phyloP scores from a whole-genome alignment of 2,329 filamentous ascomycete species.

The Alternaria incomplexa region DNA sequence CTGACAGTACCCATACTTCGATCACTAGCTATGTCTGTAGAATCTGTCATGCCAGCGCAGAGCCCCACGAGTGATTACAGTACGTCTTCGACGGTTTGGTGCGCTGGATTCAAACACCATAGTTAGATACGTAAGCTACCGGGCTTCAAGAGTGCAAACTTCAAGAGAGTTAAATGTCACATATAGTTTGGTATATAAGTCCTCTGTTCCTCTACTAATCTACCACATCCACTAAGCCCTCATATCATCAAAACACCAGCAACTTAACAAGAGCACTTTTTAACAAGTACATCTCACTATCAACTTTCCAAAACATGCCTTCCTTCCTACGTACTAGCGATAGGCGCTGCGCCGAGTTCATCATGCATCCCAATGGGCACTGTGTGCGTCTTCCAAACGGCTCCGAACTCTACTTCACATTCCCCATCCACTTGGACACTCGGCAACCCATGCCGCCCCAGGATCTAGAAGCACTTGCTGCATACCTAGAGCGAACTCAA shows the following conservation, averaged over 20 bases:
- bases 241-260: background rate
- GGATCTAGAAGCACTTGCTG: background rate
- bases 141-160: background rate
- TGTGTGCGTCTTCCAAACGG: background rate
- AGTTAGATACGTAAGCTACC: too few relatives aligned
- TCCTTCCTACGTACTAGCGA: background rate
- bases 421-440: background rate
- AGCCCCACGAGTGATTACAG: background rate
- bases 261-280: background rate
- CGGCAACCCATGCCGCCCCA: background rate
- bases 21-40: background rate
- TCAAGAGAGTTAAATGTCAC: background rate
- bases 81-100: background rate
- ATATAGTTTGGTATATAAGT: background rate
- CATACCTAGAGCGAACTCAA: background rate
- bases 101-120: background rate
- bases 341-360: background rate
- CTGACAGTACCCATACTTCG: accelerated
- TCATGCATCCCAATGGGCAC: background rate
- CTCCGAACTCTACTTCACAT: background rate
- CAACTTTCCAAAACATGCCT: background rate
- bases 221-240: background rate
- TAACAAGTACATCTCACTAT: background rate
- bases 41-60: background rate
- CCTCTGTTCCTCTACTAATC: too few relatives aligned